These are phyloP conservation scores for Tieghemostelium lacteum DNA, from an alignment of 78 protist species.

Conservation along the genomic window DNA sequence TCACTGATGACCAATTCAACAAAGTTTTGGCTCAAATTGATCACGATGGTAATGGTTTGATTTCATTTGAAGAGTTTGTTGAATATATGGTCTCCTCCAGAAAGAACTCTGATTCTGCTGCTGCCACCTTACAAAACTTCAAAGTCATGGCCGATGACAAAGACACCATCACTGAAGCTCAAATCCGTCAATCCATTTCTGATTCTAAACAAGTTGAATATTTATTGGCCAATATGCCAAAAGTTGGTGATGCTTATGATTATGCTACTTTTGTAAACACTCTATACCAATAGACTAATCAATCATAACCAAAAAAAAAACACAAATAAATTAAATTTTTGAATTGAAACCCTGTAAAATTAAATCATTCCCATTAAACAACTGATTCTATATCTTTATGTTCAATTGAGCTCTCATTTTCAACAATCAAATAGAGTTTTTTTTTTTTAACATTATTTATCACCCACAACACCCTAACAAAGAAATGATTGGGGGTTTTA, in stretches of 20 bases:
- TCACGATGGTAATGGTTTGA: conserved; percentile 36
- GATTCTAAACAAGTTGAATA: conserved; percentile 67
- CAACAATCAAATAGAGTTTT: too few relatives aligned
- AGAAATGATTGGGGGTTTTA: too few relatives aligned
- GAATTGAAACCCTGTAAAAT: too few relatives aligned
- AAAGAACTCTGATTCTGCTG: conserved; percentile 53
- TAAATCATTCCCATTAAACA: too few relatives aligned
- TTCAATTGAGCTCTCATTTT: too few relatives aligned
- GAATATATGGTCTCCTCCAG: conserved; percentile 47
- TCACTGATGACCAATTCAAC: conserved; percentile 66
- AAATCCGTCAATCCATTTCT: conserved; percentile 70
- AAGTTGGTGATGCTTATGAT: conserved; percentile 50
- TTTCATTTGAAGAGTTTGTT: conserved; percentile 78
- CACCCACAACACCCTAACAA: too few relatives aligned
- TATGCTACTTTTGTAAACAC: conserved; percentile 33
- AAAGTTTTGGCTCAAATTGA: conserved; percentile 51
- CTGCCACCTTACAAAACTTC: conserved; percentile 65
- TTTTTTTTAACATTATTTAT: too few relatives aligned
- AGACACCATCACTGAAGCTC: conserved; percentile 73
- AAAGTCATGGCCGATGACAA: conserved; percentile 79
- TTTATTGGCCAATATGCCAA: conserved; percentile 61
- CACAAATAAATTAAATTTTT: too few relatives aligned
- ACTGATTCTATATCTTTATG: too few relatives aligned
- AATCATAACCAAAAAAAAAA: too few relatives aligned
- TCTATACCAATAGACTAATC: conserved; percentile 26